phyloP scores from a whole-genome alignment of 2,329 filamentous ascomycete genomes.

The Scedosporium minutisporum region DNA sequence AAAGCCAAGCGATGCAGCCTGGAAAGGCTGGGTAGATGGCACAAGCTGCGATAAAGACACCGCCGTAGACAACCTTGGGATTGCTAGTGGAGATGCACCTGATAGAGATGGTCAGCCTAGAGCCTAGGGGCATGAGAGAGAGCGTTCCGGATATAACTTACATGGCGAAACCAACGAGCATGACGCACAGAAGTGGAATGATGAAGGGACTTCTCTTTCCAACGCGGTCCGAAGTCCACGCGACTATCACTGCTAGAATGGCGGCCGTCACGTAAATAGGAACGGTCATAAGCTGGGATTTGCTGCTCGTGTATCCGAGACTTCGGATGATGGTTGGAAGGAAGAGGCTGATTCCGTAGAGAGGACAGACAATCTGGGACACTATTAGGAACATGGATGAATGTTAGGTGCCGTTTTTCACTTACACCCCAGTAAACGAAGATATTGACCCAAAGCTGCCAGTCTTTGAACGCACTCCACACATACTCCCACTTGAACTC shows the following conservation, averaged over 20 bases:
- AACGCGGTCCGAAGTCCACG: conserved; percentile 12
- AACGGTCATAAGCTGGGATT: conserved; percentile 18
- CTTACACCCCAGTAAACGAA: conserved; percentile 55
- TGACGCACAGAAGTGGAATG: conserved; percentile 39
- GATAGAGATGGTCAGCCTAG: conserved; percentile 18
- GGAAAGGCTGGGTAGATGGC: conserved; percentile 47
- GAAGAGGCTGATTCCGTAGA: conserved; percentile 34
- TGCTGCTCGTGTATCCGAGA: conserved; percentile 16
- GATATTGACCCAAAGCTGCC: conserved; percentile 35
- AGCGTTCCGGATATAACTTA: conserved; percentile 14
- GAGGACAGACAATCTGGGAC: conserved; percentile 11
- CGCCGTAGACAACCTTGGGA: conserved; percentile 35
- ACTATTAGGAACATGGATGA: neutral
- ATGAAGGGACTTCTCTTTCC: conserved; percentile 24
- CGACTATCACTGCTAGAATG: conserved; percentile 13
- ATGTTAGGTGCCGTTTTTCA: neutral
- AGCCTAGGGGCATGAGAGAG: neutral
- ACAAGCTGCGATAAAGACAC: conserved; percentile 33
- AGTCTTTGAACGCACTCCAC: conserved; percentile 48
- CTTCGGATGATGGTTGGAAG: conserved; percentile 16
- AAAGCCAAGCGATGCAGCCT: conserved; percentile 47
- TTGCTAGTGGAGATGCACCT: conserved; percentile 25
- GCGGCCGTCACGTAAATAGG: conserved; percentile 16
- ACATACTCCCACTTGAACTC: conserved; percentile 48
- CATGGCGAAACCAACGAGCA: conserved; percentile 44